Evolutionary conservation across 768 basidiomycete genomes (phyloP), one percentile per base, ranked within the genome.

Genomic region (Leccinum barrowsii): DNA sequence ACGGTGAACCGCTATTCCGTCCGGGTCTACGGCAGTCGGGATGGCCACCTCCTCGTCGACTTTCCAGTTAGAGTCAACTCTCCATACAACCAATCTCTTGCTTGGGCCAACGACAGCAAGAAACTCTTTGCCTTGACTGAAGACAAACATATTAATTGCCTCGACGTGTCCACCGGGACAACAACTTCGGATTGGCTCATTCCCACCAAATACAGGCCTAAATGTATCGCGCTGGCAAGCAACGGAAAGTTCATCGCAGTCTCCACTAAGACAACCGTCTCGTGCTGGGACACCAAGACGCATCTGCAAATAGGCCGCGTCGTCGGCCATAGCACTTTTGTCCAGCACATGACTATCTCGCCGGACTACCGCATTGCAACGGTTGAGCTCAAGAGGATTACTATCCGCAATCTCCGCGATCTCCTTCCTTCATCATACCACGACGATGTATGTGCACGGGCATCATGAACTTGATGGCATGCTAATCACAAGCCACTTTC

Each of bases 341-440:
- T 50, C 49, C 8, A n/a, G 28, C 19, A 28, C 28, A 50, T 50
- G 17, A 10, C 49, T n/a, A 30, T 50, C 10, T 50, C 49, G 2
- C 13, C 13, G 32, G 48, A 57, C n/a, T 56, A 51, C 5, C 44
- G 52, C 24, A 40, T 64, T 7, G 50, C 34, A 13, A 24, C 53
- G 2, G 19, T n/a, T 5, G 63, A 54, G 8, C 17, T 17, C 22
- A 11, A 35, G 3, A 56, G 17, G 22, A 56, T 65, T 13, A 54
- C 50, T 17, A 11, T 65, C 11, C 26, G 37, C n/a, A 54, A 21
- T 24, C 54, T 65, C 2, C 22, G 1, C 1, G 52, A 55, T 7
- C n/a, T 58, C 7, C n/a, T 65, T 32, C 55, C 57, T 2, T 32
- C 59, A 4, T n/a, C 15, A 2, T 65, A 62, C 52, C 21, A 15